A percentile compares a stretch with the other conserved stretches of the same genome.
Conservation (phyloP, 352 stramenopile species). For the Pythium brachiatum region DNA sequence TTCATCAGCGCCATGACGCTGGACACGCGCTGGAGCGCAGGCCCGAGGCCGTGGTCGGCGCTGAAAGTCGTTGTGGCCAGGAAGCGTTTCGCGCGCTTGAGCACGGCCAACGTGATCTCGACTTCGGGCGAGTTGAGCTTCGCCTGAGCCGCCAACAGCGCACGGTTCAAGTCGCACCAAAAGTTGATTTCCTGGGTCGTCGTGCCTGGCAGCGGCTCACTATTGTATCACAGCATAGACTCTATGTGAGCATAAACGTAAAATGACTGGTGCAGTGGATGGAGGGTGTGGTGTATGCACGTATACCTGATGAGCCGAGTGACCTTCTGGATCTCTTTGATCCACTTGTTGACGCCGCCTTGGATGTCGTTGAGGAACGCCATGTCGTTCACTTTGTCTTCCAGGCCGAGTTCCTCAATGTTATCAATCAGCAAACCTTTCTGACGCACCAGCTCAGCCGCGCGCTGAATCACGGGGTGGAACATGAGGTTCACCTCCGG, state of each 20-base stretch:
- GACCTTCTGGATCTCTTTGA: conserved; percentile 95
- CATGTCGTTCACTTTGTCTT: conserved; percentile 84
- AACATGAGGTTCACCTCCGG: conserved; percentile 90
- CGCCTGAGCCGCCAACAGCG: conserved; percentile 80
- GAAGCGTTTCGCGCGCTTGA: conserved; percentile 92
- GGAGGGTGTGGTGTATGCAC: background rate
- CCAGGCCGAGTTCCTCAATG: conserved; percentile 72
- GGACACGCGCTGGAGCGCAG: conserved; percentile 81
- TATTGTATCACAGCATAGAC: conserved; percentile 12
- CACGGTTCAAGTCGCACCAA: conserved; percentile 91
- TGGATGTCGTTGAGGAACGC: conserved; percentile 87
- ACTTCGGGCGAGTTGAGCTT: conserved; percentile 89
- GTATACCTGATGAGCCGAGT: conserved; percentile 76
- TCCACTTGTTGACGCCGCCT: conserved; percentile 91
- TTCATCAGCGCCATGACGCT: conserved; percentile 93
- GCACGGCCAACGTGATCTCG: conserved; percentile 86
- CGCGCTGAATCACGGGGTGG: conserved; percentile 84
- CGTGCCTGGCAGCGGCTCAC: conserved; percentile 81
- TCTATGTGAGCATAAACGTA: background rate
- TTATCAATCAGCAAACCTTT: conserved; percentile 74
- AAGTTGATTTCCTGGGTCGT: conserved; percentile 95
- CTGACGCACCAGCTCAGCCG: conserved; percentile 63
- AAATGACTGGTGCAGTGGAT: background rate
- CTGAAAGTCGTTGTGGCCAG: conserved; percentile 90
- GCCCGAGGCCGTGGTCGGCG: conserved; percentile 84